phyloP scores from a whole-genome alignment of 352 stramenopile species.

The Saprolegnia diclina region DNA sequence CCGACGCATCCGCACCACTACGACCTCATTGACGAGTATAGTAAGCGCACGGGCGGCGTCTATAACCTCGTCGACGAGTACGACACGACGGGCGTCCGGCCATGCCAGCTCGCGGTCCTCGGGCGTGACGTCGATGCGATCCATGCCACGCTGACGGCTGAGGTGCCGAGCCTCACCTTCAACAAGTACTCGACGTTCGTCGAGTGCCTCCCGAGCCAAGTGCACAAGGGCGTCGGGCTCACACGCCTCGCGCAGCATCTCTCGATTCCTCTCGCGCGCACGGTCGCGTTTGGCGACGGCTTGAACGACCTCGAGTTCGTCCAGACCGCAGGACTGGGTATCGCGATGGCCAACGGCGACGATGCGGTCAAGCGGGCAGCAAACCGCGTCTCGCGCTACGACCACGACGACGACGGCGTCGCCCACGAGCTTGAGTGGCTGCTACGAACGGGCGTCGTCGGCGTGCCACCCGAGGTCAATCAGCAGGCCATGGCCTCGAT shows the following conservation, averaged over 20 bases:
- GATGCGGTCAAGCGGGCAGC: slow-evolving; percentile 36
- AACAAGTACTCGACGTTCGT: slow-evolving; percentile 25
- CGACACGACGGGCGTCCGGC: slow-evolving; percentile 2
- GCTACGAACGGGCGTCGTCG: slow-evolving; percentile 2
- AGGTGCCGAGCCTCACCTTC: neutral
- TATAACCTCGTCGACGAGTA: slow-evolving; percentile 21
- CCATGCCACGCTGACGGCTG: neutral
- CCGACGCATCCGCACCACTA: slow-evolving; percentile 16
- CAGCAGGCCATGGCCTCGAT: too few relatives aligned
- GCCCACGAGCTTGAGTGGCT: slow-evolving; percentile 24
- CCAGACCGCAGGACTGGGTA: slow-evolving; percentile 38
- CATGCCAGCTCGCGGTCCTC: slow-evolving; percentile 19
- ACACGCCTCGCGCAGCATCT: slow-evolving; percentile 37
- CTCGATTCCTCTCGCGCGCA: slow-evolving; percentile 33
- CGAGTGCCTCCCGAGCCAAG: slow-evolving; percentile 22
- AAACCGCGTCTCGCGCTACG: slow-evolving; percentile 37
- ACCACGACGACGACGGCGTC: slow-evolving; percentile 40
- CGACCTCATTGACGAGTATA: slow-evolving; percentile 23
- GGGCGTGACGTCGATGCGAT: slow-evolving; percentile 19
- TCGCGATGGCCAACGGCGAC: slow-evolving; percentile 60
- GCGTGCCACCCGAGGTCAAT: neutral
- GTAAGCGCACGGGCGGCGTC: slow-evolving; percentile 12
- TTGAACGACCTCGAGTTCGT: slow-evolving; percentile 69
- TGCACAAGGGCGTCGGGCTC: slow-evolving; percentile 53
- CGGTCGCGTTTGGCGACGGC: slow-evolving; percentile 63